Percentiles rank a stretch among this genome's conserved stretches.
Evolutionary conservation across 345 rosid genomes (phyloP).

Genomic region (Eucalyptus brandiana): DNA sequence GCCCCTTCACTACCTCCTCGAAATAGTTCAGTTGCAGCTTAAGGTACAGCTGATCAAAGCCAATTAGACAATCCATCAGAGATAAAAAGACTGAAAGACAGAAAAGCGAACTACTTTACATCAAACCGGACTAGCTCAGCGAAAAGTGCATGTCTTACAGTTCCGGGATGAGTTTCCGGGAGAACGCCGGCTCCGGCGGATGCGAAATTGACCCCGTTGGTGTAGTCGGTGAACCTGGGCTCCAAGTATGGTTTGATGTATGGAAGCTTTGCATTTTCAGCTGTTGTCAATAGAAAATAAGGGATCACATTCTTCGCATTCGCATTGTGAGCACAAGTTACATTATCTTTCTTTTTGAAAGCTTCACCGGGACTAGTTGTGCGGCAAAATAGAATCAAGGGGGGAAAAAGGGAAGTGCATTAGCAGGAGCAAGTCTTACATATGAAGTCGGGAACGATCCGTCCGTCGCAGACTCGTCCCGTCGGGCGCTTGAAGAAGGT

Average conservation of each 20-base stretch:
- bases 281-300: neutral
- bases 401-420: neutral
- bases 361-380: neutral
- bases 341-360: neutral
- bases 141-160: neutral
- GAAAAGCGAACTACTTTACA: neutral
- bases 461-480: neutral
- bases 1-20: neutral
- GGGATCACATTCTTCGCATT: neutral
- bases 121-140: neutral
- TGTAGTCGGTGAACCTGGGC: neutral
- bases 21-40: neutral
- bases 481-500: slow-evolving; percentile 2
- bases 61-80: neutral
- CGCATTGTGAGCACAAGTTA: neutral
- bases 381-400: neutral
- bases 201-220: slow-evolving; percentile 9
- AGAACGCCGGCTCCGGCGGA: slow-evolving; percentile 5
- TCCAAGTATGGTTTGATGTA: neutral
- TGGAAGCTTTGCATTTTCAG: neutral
- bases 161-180: neutral
- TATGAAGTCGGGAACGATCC: slow-evolving; percentile 2
- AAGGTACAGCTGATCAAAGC: slow-evolving; percentile 1
- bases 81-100: neutral
- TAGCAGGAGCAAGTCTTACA: neutral